Percentiles rank a stretch among this genome's conserved stretches.
These are phyloP conservation scores for Gastrolobium villosum DNA, from an alignment of 306 rosid species.

Conservation along the genomic window DNA sequence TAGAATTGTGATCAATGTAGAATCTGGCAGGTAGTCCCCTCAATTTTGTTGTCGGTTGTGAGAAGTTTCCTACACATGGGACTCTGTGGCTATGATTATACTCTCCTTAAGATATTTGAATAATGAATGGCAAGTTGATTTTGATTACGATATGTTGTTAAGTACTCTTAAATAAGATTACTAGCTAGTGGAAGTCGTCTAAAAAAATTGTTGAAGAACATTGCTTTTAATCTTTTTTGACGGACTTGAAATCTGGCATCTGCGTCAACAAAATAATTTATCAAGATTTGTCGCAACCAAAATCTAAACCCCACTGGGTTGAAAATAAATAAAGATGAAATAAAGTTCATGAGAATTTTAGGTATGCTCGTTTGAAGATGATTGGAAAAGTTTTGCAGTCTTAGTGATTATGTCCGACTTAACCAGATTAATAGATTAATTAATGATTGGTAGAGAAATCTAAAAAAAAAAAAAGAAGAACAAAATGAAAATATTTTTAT, in stretches of 20 bases:
- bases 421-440: too few relatives aligned
- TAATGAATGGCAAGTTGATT: neutral
- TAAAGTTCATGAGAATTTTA: neutral
- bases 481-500: too few relatives aligned
- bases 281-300: neutral
- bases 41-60: constrained; percentile 7
- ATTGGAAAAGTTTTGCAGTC: neutral
- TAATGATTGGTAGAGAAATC: too few relatives aligned
- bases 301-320: neutral
- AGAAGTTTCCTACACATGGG: constrained; percentile 19
- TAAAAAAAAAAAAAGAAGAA: too few relatives aligned
- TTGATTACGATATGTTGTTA: neutral
- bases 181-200: constrained; percentile 1
- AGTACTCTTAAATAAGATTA: neutral
- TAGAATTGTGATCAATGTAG: neutral
- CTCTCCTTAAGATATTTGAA: constrained; percentile 9
- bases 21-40: neutral
- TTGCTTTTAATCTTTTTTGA: neutral
- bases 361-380: neutral
- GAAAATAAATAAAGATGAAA: constrained; percentile 19
- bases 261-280: neutral
- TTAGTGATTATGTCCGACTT: too few relatives aligned
- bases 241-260: neutral
- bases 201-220: neutral
- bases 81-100: constrained; percentile 13